phyloP scores from a whole-genome alignment of 306 rosid genomes.

The Pyrus betulifolia region DNA sequence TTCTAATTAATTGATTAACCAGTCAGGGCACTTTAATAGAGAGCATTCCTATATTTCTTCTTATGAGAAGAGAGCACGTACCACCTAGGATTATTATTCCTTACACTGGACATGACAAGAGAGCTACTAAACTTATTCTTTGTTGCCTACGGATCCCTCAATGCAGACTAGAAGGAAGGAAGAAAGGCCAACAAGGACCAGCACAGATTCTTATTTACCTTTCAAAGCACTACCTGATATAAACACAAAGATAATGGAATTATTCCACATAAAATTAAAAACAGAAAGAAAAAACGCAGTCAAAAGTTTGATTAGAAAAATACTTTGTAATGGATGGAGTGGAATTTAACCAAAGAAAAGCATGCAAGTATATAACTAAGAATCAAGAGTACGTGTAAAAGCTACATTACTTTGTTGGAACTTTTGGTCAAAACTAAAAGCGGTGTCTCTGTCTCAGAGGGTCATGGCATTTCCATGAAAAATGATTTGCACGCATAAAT shows the following conservation, averaged over 20 bases:
- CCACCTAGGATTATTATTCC: no score
- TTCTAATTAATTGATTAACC: neutral
- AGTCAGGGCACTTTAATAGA: neutral
- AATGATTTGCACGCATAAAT: neutral
- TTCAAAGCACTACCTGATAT: neutral
- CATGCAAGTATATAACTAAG: neutral
- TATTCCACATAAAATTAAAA: neutral
- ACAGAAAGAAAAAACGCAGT: neutral
- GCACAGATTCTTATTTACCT: neutral
- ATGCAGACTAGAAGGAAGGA: neutral
- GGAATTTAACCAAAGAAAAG: neutral
- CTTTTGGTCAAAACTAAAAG: neutral
- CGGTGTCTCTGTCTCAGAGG: neutral
- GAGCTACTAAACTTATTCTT: no score
- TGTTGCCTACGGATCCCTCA: neutral
- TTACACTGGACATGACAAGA: neutral
- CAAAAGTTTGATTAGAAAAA: conserved; percentile 2
- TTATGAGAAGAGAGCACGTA: neutral
- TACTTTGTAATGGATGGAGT: neutral
- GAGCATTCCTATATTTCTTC: no score
- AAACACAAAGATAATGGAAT: neutral
- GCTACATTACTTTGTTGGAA: neutral
- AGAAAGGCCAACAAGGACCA: neutral
- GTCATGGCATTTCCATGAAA: neutral
- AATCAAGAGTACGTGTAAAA: neutral